A percentile compares a stretch with the other conserved stretches of the same genome.
Evolutionary conservation across 371 early-diverging fungal genomes (phyloP).

Genomic region (Lichtheimia corymbifera): DNA sequence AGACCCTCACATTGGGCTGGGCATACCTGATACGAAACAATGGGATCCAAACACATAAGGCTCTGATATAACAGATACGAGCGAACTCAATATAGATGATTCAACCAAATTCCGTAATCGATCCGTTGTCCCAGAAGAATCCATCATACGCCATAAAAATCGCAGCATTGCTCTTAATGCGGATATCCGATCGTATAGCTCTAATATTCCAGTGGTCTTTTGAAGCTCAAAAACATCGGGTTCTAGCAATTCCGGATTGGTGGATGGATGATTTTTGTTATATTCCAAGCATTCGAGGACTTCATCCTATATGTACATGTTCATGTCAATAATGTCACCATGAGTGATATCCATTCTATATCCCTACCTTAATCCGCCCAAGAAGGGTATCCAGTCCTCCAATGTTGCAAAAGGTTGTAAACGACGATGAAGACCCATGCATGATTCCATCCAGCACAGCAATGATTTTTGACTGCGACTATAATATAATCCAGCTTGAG

Average conservation of each 20-base stretch:
- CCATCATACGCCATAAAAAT: slow-evolving; percentile 91
- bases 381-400: slow-evolving; percentile 80
- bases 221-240: slow-evolving; percentile 1
- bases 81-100: slow-evolving; percentile 74
- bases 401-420: slow-evolving; percentile 79
- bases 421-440: slow-evolving; percentile 76
- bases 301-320: slow-evolving; percentile 31
- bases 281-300: slow-evolving; percentile 37
- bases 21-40: slow-evolving; percentile 67
- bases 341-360: neutral
- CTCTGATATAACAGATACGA: slow-evolving; percentile 72
- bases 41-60: slow-evolving; percentile 75
- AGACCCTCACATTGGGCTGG: slow-evolving; percentile 7
- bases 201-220: slow-evolving; percentile 14
- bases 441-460: slow-evolving; percentile 81
- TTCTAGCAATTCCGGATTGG: no score
- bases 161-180: slow-evolving; percentile 88
- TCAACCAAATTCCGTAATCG: slow-evolving; percentile 94
- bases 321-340: slow-evolving; percentile 51
- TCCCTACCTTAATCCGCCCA: slow-evolving; percentile 69
- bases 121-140: slow-evolving; percentile 85
- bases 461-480: slow-evolving; percentile 71
- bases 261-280: slow-evolving; percentile 7
- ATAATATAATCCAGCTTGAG: neutral
- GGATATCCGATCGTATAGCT: slow-evolving; percentile 58